Evolutionary conservation across 768 basidiomycete species (phyloP), one percentile per base, ranked within the genome.

Genomic region (Boletus speciosus): DNA sequence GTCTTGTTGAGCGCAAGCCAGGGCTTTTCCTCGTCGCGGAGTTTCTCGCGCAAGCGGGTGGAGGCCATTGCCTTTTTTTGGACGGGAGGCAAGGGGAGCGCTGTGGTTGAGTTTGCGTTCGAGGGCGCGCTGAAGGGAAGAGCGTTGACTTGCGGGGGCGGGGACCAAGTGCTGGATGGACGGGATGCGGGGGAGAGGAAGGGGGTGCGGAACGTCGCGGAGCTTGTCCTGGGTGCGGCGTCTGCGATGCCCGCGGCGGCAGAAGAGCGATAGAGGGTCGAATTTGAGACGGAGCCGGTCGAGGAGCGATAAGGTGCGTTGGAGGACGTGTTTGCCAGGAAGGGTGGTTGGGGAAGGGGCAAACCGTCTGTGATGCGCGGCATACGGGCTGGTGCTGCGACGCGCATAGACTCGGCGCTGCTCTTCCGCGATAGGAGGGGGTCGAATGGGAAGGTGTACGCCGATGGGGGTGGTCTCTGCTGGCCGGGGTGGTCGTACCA

Each of bases 181-280:
- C 86, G 78, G 1, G 83, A 85, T 1, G 85, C 78, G 0, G 87
- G 88, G 4, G 84, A 80, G 49, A 88, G 80, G 72, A 88, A 88
- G 1, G 87, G 84, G 0, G 80, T 73, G 25, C 87, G 81, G 74
- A 90, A 88, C 14, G 76, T 78, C 1, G 74, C 70, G 21, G 74
- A 77, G 49, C 67, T 64, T 29, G 63, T 69, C 31, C 81, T 67
- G 14, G 54, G 16, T 10, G 49, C 41, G 0, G 10, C 23, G 8
- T 67, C 66, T 2, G 60, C 7, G 1, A 67, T 46, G 25, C 49
- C 58, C 0, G 67, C 60, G 1, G 63, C 67, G 49, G 58, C 69
- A 45, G 56, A 66, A 1, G 49, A 47, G 56, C 67, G 67, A 74
- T 75, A 56, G 63, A 69, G 42, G 2, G 65, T 65, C 38, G 69